A percentile compares a stretch with the other conserved stretches of the same genome.
Conservation (phyloP, 768 basidiomycete genomes). For the Mycena filopes region DNA sequence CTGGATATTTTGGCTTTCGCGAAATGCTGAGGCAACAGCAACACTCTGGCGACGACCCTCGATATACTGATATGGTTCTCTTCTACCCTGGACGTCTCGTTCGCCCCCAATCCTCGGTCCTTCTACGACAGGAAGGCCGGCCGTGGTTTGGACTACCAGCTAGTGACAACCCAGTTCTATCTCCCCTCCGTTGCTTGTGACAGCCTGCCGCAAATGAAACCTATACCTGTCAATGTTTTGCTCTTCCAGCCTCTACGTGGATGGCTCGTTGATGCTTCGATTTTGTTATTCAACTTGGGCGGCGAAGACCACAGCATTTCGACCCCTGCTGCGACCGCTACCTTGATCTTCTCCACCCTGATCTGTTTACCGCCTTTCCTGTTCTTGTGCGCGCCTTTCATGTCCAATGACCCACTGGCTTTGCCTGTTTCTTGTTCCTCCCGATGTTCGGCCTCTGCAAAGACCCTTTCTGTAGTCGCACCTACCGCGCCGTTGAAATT, state of each 20-base stretch:
- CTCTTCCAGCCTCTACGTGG: slow-evolving; percentile 19
- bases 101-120: slow-evolving; percentile 26
- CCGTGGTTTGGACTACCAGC: slow-evolving; percentile 21
- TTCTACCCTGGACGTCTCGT: slow-evolving; percentile 25
- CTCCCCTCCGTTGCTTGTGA: slow-evolving; percentile 18
- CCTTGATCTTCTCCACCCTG: slow-evolving; percentile 21
- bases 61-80: slow-evolving; percentile 25
- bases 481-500: slow-evolving; percentile 32
- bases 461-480: slow-evolving; percentile 24
- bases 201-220: slow-evolving; percentile 24
- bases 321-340: slow-evolving; percentile 18
- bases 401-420: slow-evolving; percentile 23
- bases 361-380: slow-evolving; percentile 26
- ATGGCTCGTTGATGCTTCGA: slow-evolving; percentile 6
- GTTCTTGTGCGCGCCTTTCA: slow-evolving; percentile 1
- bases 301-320: slow-evolving; percentile 26
- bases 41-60: slow-evolving; percentile 22
- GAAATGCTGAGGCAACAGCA: slow-evolving; percentile 29
- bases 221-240: slow-evolving; percentile 17
- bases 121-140: slow-evolving; percentile 26
- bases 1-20: slow-evolving; percentile 18
- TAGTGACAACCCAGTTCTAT: slow-evolving; percentile 17
- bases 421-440: slow-evolving; percentile 15
- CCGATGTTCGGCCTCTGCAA: slow-evolving; percentile 17
- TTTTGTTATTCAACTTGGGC: slow-evolving; percentile 27